These are phyloP conservation scores for Lodderomyces margitis DNA, from an alignment of 1,139 yeast species.

Conservation along the genomic window DNA sequence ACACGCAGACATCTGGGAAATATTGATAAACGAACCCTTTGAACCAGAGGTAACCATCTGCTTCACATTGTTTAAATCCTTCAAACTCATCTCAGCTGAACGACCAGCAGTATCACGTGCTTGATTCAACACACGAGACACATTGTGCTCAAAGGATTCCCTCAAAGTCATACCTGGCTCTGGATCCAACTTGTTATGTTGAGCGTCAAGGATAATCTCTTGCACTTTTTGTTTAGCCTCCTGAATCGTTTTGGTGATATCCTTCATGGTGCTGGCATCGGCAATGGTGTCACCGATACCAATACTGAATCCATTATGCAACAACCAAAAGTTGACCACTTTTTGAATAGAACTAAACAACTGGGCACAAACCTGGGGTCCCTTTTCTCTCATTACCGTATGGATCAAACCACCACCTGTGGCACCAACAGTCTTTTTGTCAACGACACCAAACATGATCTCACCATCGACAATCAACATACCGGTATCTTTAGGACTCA, in stretches of 20 bases:
- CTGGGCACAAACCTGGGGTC: conserved; percentile 85
- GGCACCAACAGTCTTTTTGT: conserved; percentile 97
- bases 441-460: conserved; percentile 95
- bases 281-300: conserved; percentile 99
- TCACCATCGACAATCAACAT: conserved; percentile 93
- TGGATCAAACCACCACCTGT: conserved; percentile 98
- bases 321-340: conserved; percentile 93
- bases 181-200: conserved; percentile 80
- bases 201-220: conserved; percentile 89
- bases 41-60: conserved; percentile 99
- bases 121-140: conserved; percentile 90
- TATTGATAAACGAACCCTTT: conserved; percentile 97
- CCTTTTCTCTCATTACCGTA: conserved; percentile 96
- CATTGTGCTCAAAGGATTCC: conserved; percentile 97
- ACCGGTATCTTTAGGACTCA: conserved; percentile 86
- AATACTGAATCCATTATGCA: conserved; percentile 95
- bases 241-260: conserved; percentile 87
- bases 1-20: conserved; percentile 99
- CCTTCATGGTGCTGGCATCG: conserved; percentile 92
- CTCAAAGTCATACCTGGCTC: conserved; percentile 99
- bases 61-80: conserved; percentile 91
- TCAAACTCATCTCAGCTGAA: conserved; percentile 94
- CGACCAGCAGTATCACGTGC: conserved; percentile 99
- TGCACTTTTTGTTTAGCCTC: conserved; percentile 93
- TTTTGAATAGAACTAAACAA: conserved; percentile 92